These are phyloP conservation scores for Atkinsonella texensis DNA, from an alignment of 2,329 filamentous ascomycete species.

Conservation along the genomic window DNA sequence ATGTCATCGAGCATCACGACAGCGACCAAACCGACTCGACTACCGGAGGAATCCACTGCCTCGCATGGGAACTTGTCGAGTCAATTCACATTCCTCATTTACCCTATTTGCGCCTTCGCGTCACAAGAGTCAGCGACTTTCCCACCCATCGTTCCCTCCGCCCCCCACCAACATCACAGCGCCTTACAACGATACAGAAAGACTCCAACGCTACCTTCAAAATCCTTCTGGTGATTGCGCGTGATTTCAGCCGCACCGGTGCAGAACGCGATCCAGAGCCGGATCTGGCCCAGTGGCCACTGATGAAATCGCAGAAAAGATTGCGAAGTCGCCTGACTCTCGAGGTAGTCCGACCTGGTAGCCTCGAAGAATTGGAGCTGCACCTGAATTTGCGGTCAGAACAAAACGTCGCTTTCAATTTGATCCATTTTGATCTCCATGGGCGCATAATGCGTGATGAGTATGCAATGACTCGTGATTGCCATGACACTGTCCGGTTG, in stretches of 20 bases:
- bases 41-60: constrained; percentile 13
- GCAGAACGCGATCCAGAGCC: constrained; percentile 17
- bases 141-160: constrained; percentile 4
- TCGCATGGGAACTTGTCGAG: constrained; percentile 19
- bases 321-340: constrained; percentile 14
- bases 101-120: constrained; percentile 13
- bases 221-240: constrained; percentile 17
- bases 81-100: constrained; percentile 7
- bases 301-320: constrained; percentile 18
- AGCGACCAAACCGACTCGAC: constrained; percentile 1
- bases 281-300: constrained; percentile 17
- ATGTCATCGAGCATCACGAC: constrained; percentile 15
- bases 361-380: constrained; percentile 13
- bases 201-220: constrained; percentile 11
- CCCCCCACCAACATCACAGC: constrained; percentile 4
- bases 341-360: constrained; percentile 15
- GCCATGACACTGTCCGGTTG: background rate
- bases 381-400: constrained; percentile 12
- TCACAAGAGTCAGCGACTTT: constrained; percentile 16
- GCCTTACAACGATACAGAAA: constrained; percentile 11
- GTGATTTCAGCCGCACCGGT: constrained; percentile 15
- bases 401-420: constrained; percentile 14
- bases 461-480: constrained; percentile 8
- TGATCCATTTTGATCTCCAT: constrained; percentile 19
- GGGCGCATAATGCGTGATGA: constrained; percentile 15